These are phyloP conservation scores for Paramecium caudatum DNA, from an alignment of 73 alveolate genomes.

Conservation along the genomic window DNA sequence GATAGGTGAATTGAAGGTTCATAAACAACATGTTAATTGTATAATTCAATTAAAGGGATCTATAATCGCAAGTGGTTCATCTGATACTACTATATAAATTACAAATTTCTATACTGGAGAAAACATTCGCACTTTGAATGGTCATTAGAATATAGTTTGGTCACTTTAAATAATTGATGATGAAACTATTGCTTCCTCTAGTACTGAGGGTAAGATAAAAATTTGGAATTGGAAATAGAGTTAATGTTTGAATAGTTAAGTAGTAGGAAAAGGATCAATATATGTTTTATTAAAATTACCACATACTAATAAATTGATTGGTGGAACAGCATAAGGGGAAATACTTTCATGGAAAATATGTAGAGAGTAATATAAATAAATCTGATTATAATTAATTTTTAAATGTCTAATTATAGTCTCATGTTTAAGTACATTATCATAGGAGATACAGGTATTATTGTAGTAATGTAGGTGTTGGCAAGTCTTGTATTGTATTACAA, in stretches of 20 bases:
- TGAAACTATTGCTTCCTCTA: conserved; percentile 30
- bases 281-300: conserved; percentile 53
- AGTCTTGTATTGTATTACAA: conserved; percentile 80
- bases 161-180: conserved; percentile 35
- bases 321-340: conserved; percentile 64
- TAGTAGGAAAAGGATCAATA: conserved; percentile 29
- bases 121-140: not conserved
- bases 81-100: conserved; percentile 13
- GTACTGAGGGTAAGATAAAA: conserved; percentile 67
- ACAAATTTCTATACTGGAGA: not conserved
- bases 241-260: conserved; percentile 37
- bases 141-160: conserved; percentile 61
- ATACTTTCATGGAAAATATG: conserved; percentile 47
- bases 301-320: not conserved
- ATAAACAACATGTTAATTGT: conserved; percentile 60
- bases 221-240: conserved; percentile 65
- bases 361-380: not conserved
- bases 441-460: conserved; percentile 81
- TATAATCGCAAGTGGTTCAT: conserved; percentile 49
- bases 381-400: too few relatives aligned
- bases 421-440: conserved; percentile 82
- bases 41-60: conserved; percentile 1
- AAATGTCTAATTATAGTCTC: conserved; percentile 70
- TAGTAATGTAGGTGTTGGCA: conserved; percentile 79
- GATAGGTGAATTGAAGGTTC: not conserved